Evolutionary conservation across 176 grass and related monocot species (phyloP).

Genomic region (Carex kokanica): DNA sequence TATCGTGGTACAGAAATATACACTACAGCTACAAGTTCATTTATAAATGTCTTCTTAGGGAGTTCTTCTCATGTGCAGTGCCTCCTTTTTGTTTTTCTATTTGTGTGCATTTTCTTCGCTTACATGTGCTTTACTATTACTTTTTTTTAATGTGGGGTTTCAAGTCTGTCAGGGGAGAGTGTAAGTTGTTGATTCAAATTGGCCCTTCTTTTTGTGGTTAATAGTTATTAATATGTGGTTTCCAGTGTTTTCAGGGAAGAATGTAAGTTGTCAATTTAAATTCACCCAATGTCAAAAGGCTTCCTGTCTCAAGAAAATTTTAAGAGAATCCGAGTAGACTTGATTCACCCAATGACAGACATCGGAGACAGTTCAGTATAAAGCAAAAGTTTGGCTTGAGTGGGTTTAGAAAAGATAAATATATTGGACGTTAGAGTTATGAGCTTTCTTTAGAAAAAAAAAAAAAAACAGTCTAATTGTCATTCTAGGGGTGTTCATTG

Average conservation of each 20-base stretch:
- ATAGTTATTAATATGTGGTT: background rate
- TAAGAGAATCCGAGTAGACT: too few species aligned
- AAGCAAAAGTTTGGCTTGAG: background rate
- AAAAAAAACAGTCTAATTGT: background rate
- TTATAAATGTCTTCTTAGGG: background rate
- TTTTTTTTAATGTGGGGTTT: background rate
- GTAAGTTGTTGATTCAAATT: conserved; percentile 7
- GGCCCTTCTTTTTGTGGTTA: too few species aligned
- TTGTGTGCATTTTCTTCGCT: conserved; percentile 13
- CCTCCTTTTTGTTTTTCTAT: background rate
- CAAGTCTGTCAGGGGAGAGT: background rate
- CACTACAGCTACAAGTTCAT: conserved; percentile 5
- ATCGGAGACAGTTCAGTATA: too few species aligned
- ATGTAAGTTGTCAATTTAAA: background rate
- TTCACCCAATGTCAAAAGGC: background rate
- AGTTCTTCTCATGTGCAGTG: background rate
- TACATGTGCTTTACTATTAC: background rate
- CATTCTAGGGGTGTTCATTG: too few species aligned
- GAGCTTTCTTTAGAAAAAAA: background rate
- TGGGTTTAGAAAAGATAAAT: background rate
- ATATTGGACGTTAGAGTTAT: background rate
- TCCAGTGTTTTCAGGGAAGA: background rate
- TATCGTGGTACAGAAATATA: conserved; percentile 17
- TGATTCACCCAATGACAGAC: too few species aligned
- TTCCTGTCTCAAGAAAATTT: background rate